Evolutionary conservation across 176 grass and related monocot genomes (phyloP).

Genomic region (Saccharum spontaneum): DNA sequence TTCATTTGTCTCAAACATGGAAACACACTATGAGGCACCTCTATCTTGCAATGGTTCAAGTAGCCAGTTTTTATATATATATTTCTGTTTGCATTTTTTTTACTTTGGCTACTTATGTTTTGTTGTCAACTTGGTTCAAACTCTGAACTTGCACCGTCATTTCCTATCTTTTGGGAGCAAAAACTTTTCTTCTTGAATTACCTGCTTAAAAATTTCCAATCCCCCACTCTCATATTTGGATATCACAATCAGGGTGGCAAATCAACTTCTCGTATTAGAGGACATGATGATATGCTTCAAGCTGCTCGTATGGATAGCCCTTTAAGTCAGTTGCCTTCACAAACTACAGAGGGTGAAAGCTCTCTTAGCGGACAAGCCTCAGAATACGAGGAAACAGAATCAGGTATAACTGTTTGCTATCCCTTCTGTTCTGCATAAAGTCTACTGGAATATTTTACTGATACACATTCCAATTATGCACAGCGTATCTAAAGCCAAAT

Average conservation of each 20-base stretch:
- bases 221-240: background rate
- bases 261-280: conserved; percentile 70
- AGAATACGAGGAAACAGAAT: conserved; percentile 94
- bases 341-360: conserved; percentile 88
- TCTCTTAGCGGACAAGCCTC: conserved; percentile 81
- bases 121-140: conserved; percentile 15
- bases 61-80: background rate
- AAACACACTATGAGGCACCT: background rate
- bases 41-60: conserved; percentile 2
- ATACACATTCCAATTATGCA: conserved; percentile 98
- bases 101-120: conserved; percentile 16
- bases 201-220: conserved; percentile 8
- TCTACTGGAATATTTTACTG: conserved; percentile 77
- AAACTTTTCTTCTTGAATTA: conserved; percentile 16
- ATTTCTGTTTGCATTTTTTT: background rate
- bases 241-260: conserved; percentile 63
- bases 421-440: conserved; percentile 56
- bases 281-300: conserved; percentile 55
- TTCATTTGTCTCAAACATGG: background rate
- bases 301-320: conserved; percentile 60
- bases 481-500: conserved; percentile 99
- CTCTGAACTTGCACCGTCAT: background rate
- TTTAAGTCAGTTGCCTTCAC: conserved; percentile 70
- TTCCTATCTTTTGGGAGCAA: conserved; percentile 1
- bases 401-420: conserved; percentile 62